phyloP scores from a whole-genome alignment of 805 yeast species.

The Priceomyces fermenticarens region DNA sequence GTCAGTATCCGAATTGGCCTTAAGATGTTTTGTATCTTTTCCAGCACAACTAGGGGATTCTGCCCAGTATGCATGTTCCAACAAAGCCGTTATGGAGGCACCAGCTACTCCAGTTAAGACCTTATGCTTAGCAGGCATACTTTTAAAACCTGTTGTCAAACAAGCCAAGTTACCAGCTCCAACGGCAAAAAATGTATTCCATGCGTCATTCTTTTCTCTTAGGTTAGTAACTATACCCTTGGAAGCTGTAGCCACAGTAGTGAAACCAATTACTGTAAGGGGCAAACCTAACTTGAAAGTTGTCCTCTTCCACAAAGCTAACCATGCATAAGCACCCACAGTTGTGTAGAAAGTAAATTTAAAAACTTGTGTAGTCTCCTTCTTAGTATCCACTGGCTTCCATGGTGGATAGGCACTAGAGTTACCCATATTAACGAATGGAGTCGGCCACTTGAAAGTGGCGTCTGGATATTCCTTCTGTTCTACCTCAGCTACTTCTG shows the following conservation, averaged over 20 bases:
- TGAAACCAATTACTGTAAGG: constrained; percentile 38
- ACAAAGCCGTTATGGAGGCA: constrained; percentile 33
- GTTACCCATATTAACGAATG: constrained; percentile 37
- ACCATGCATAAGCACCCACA: constrained; percentile 47
- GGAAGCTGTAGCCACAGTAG: constrained; percentile 51
- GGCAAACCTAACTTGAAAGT: constrained; percentile 41
- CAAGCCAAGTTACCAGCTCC: constrained; percentile 46
- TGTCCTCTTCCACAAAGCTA: constrained; percentile 42
- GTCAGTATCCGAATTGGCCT: constrained; percentile 37
- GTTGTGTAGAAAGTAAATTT: constrained; percentile 46
- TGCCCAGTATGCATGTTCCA: constrained; percentile 40
- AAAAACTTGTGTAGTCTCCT: constrained; percentile 46
- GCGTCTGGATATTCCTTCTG: constrained; percentile 28
- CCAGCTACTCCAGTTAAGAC: constrained; percentile 39
- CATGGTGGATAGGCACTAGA: constrained; percentile 45
- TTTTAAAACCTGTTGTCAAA: constrained; percentile 43
- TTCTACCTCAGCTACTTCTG: constrained; percentile 9
- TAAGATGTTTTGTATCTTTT: constrained; percentile 33
- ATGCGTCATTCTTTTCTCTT: constrained; percentile 60
- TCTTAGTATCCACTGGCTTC: constrained; percentile 55
- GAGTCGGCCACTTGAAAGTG: constrained; percentile 39
- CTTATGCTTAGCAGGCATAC: constrained; percentile 41
- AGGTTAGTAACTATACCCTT: constrained; percentile 53
- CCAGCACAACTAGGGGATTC: constrained; percentile 40
- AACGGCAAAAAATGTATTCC: constrained; percentile 65